A percentile compares a stretch with the other conserved stretches of the same genome.
These are phyloP conservation scores for Penicillium odoratum DNA, from an alignment of 495 filamentous ascomycete species.

Conservation along the genomic window DNA sequence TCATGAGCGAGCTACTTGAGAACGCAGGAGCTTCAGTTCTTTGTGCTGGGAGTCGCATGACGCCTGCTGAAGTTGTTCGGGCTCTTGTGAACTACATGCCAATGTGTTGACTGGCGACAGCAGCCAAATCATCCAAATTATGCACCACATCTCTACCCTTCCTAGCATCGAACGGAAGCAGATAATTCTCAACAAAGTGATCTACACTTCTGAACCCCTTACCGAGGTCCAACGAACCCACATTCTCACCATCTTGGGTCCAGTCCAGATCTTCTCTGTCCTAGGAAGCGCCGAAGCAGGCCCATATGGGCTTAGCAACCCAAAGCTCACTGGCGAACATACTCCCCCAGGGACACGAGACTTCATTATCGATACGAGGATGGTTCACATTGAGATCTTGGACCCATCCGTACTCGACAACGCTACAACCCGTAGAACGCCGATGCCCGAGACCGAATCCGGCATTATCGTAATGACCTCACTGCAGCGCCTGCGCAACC, in stretches of 20 bases:
- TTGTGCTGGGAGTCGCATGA: conserved; percentile 25
- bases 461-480: conserved; percentile 38
- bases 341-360: no score
- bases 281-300: conserved; percentile 1
- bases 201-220: conserved; percentile 31
- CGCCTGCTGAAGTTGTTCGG: conserved; percentile 12
- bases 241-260: not conserved
- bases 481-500: conserved; percentile 35
- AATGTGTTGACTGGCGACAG: conserved; percentile 30
- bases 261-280: not conserved
- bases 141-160: conserved; percentile 24
- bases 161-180: conserved; percentile 1
- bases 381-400: no score
- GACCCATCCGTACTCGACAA: no score
- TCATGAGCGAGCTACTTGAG: conserved; percentile 23
- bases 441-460: no score
- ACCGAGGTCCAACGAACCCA: conserved; percentile 16
- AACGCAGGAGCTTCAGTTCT: conserved; percentile 24
- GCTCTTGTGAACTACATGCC: conserved; percentile 20
- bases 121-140: conserved; percentile 26
- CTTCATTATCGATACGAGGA: no score
- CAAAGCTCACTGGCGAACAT: no score
- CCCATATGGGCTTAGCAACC: not conserved
- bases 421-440: no score
- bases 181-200: conserved; percentile 23